Evolutionary conservation across 148 eudicot genomes (phyloP).

Genomic region (Vaccinium corymbosum): DNA sequence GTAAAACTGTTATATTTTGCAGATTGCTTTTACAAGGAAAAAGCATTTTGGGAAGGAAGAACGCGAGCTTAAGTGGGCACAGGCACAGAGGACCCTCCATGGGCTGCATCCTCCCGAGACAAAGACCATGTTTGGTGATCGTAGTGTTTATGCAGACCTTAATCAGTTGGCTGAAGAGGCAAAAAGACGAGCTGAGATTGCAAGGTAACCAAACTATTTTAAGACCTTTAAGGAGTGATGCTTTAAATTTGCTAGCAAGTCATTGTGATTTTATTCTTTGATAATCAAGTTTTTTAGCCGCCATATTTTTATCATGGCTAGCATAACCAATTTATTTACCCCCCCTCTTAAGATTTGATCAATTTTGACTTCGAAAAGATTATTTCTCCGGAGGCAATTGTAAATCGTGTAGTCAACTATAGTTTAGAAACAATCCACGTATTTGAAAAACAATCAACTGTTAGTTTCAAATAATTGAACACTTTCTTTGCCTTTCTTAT

Average conservation of each 20-base stretch:
- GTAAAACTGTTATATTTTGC: background rate
- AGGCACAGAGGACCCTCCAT: constrained; percentile 61
- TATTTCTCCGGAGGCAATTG: too few relatives aligned
- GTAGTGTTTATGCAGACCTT: constrained; percentile 47
- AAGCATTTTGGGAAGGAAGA: constrained; percentile 67
- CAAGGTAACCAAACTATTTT: constrained; percentile 36
- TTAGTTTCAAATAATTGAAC: too few relatives aligned
- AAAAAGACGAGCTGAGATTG: constrained; percentile 64
- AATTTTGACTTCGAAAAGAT: too few relatives aligned
- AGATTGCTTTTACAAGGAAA: constrained; percentile 70
- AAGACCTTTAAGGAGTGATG: background rate
- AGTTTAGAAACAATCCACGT: too few relatives aligned
- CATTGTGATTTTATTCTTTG: too few relatives aligned
- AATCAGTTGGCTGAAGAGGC: constrained; percentile 69
- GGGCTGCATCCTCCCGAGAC: constrained; percentile 52
- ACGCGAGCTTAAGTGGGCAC: constrained; percentile 70
- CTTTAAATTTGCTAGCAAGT: background rate
- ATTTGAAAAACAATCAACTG: too few relatives aligned
- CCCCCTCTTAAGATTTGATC: too few relatives aligned
- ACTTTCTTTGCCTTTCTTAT: too few relatives aligned
- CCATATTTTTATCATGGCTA: too few relatives aligned
- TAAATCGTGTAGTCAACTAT: too few relatives aligned
- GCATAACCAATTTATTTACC: too few relatives aligned
- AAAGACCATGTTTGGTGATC: constrained; percentile 34
- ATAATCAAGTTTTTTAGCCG: too few relatives aligned